These are phyloP conservation scores for Cordyceps fumosorosea DNA, from an alignment of 2,329 filamentous ascomycete genomes.

Conservation along the genomic window DNA sequence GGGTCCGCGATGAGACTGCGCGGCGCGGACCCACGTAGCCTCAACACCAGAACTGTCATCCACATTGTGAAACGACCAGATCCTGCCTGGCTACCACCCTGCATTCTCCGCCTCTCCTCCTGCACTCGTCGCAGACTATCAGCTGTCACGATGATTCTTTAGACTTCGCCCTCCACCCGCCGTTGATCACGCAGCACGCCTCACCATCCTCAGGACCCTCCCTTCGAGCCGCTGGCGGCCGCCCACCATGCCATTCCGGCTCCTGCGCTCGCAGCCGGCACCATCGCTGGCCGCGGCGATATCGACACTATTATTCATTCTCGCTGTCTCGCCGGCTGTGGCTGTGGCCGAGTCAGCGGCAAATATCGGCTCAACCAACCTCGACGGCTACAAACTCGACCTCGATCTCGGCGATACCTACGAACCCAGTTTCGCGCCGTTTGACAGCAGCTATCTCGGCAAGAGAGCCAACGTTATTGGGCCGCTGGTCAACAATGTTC, in stretches of 20 bases:
- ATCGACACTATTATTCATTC: slow-evolving; percentile 53
- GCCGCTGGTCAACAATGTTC: slow-evolving; percentile 57
- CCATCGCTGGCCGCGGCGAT: slow-evolving; percentile 58
- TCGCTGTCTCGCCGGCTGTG: slow-evolving; percentile 52
- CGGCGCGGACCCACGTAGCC: slow-evolving; percentile 8
- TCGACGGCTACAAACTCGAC: background rate
- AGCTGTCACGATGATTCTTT: background rate
- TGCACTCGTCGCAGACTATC: background rate
- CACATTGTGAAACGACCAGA: slow-evolving; percentile 4
- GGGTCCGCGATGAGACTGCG: background rate
- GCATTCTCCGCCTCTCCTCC: background rate
- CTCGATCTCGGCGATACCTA: slow-evolving; percentile 35
- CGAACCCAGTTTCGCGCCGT: slow-evolving; percentile 53
- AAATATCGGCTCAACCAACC: background rate
- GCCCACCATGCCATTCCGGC: slow-evolving; percentile 52
- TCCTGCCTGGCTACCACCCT: background rate
- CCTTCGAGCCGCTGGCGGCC: slow-evolving; percentile 1
- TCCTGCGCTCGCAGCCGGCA: slow-evolving; percentile 65
- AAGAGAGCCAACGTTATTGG: slow-evolving; percentile 47
- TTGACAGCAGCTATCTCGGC: slow-evolving; percentile 58
- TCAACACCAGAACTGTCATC: slow-evolving; percentile 1
- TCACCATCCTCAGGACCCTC: background rate
- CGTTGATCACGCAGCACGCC: slow-evolving; percentile 1
- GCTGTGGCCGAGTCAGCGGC: slow-evolving; percentile 49
- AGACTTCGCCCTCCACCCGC: background rate